These are phyloP conservation scores for Gorgonomyces haynaldii DNA, from an alignment of 192 early-diverging fungal species.

Conservation along the genomic window DNA sequence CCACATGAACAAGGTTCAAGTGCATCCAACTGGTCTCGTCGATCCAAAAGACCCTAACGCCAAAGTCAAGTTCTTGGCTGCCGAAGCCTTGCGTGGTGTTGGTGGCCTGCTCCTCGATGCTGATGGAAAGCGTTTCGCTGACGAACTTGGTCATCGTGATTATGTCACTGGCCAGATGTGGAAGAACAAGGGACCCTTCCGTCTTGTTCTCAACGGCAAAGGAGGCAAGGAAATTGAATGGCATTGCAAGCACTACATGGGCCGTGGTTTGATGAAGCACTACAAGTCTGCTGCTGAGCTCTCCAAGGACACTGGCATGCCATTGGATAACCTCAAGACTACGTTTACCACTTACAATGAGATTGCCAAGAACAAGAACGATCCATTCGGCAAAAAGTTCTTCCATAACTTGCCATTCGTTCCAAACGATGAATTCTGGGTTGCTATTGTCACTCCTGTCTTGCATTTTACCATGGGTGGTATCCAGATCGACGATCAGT, in stretches of 20 bases:
- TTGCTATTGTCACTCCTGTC: constrained; percentile 45
- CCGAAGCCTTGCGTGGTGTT: constrained; percentile 85
- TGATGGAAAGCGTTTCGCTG: constrained; percentile 77
- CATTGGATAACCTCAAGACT: constrained; percentile 11
- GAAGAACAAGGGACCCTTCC: constrained; percentile 75
- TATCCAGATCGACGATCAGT: constrained; percentile 64
- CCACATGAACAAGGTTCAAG: constrained; percentile 94
- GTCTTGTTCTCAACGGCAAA: constrained; percentile 71
- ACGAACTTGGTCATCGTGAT: constrained; percentile 90
- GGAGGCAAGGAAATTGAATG: constrained; percentile 82
- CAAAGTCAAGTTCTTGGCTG: constrained; percentile 89
- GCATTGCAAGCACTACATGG: constrained; percentile 85
- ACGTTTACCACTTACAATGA: constrained; percentile 44
- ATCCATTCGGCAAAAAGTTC: constrained; percentile 49
- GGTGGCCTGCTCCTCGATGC: constrained; percentile 76
- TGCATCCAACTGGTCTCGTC: constrained; percentile 94
- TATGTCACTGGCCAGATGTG: constrained; percentile 84
- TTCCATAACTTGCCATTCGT: constrained; percentile 42
- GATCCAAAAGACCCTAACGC: constrained; percentile 78
- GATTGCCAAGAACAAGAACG: constrained; percentile 34
- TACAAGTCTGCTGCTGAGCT: constrained; percentile 63
- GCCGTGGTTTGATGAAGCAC: constrained; percentile 79
- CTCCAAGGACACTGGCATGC: constrained; percentile 61
- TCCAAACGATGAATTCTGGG: constrained; percentile 36
- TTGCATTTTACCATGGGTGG: constrained; percentile 67